Evolutionary conservation across 1,139 yeast species (phyloP).

Genomic region (Scheffersomyces segobiensis): DNA sequence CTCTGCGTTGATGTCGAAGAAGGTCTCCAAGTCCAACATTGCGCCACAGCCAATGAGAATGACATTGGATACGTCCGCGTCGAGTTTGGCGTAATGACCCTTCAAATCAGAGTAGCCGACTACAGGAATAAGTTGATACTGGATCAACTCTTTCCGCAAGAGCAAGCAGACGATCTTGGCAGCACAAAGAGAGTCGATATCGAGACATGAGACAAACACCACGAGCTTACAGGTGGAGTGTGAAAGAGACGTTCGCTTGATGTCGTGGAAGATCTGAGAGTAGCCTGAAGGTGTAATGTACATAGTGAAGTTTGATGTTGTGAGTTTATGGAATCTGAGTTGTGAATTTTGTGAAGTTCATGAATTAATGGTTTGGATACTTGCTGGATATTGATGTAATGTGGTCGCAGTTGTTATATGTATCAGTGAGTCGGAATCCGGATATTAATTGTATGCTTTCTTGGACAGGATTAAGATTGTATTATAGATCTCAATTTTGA

Average conservation of each 20-base stretch:
- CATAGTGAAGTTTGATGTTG: conserved; percentile 36
- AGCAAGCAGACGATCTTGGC: conserved; percentile 72
- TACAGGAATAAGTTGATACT: conserved; percentile 89
- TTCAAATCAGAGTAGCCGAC: conserved; percentile 86
- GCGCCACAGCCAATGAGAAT: conserved; percentile 95
- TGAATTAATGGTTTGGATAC: too few species aligned
- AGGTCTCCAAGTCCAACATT: conserved; percentile 79
- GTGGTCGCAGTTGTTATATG: too few species aligned
- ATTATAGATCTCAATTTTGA: too few species aligned
- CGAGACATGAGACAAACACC: conserved; percentile 85
- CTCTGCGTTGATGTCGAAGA: conserved; percentile 64
- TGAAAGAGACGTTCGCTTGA: conserved; percentile 64
- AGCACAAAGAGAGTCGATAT: conserved; percentile 90
- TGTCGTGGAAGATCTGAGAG: conserved; percentile 57
- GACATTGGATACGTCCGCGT: conserved; percentile 75
- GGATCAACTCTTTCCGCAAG: conserved; percentile 78
- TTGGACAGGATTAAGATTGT: too few species aligned
- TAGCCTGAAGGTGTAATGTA: conserved; percentile 64
- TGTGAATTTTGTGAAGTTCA: too few species aligned
- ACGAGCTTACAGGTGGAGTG: conserved; percentile 90
- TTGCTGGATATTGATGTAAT: too few species aligned
- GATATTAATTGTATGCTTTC: too few species aligned
- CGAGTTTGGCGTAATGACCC: conserved; percentile 61
- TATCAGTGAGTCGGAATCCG: too few species aligned
- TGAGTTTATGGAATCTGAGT: not conserved